phyloP scores from a whole-genome alignment of 179 eudicot species.

The Gypsophila paniculata region DNA sequence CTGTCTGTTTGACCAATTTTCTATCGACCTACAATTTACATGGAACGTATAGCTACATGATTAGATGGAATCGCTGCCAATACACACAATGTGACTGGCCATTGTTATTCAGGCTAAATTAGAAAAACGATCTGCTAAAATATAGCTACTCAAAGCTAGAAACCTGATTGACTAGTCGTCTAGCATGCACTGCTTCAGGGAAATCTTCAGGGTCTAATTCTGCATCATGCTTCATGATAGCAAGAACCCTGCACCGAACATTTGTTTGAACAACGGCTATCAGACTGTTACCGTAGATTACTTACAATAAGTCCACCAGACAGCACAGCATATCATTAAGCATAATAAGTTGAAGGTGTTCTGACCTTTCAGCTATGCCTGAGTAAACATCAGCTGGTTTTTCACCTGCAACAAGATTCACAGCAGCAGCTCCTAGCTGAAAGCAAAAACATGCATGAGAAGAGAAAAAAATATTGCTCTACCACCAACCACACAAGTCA shows the following conservation, averaged over 20 bases:
- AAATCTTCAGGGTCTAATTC: conserved; percentile 65
- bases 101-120: neutral
- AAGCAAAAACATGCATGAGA: conserved; percentile 15
- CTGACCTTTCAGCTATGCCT: conserved; percentile 86
- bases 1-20: conserved; percentile 96
- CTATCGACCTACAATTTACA: conserved; percentile 66
- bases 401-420: conserved; percentile 87
- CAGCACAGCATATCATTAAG: neutral
- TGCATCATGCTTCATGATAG: conserved; percentile 73
- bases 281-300: conserved; percentile 20
- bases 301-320: neutral
- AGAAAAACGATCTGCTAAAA: neutral
- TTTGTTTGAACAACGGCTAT: conserved; percentile 31
- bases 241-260: conserved; percentile 60
- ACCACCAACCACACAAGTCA: neutral
- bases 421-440: conserved; percentile 93
- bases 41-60: neutral
- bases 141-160: neutral
- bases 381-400: conserved; percentile 97
- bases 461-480: neutral
- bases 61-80: conserved; percentile 11
- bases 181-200: conserved; percentile 67
- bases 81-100: neutral
- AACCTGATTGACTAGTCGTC: conserved; percentile 69
- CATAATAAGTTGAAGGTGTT: neutral